Conservation (phyloP, 768 basidiomycete genomes). For the Tremella fuciformis region DNA sequence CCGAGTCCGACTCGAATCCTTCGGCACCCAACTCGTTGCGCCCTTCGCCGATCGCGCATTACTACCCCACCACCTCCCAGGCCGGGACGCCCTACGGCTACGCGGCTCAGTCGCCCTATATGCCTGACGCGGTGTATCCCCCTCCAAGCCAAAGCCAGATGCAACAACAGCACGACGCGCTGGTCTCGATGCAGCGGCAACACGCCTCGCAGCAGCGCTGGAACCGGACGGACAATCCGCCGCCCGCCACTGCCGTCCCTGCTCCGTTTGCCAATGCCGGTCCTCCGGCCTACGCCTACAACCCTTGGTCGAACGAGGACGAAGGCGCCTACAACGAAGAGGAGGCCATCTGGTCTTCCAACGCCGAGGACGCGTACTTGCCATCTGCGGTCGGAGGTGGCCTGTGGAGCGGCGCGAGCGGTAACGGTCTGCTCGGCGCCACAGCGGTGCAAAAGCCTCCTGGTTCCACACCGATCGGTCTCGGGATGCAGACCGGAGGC, state of each 20-base stretch:
- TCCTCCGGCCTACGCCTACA: conserved; percentile 40
- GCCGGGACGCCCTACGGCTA: conserved; percentile 5
- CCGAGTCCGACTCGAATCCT: not conserved
- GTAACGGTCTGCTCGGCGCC: too few species aligned
- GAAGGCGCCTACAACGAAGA: not conserved
- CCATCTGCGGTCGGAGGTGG: not conserved
- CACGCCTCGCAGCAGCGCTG: not conserved
- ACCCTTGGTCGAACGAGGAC: conserved; percentile 14
- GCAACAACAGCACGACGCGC: not conserved
- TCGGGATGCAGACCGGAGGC: too few species aligned
- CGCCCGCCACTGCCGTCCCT: not conserved
- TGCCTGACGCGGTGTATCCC: not conserved
- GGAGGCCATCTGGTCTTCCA: conserved; percentile 3
- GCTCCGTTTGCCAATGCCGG: conserved; percentile 44
- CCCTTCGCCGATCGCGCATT: not conserved
- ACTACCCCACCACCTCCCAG: not conserved
- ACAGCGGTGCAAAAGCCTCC: too few species aligned
- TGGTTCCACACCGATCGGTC: too few species aligned
- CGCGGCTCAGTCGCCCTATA: not conserved
- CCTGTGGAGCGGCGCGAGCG: too few species aligned
- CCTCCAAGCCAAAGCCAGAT: not conserved
- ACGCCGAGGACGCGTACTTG: conserved; percentile 2
- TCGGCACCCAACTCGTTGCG: not conserved
- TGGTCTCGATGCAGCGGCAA: too few species aligned
- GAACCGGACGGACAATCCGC: not conserved